These are phyloP conservation scores for Fusarium ramigenum DNA, from an alignment of 2,329 filamentous ascomycete species.

Conservation along the genomic window DNA sequence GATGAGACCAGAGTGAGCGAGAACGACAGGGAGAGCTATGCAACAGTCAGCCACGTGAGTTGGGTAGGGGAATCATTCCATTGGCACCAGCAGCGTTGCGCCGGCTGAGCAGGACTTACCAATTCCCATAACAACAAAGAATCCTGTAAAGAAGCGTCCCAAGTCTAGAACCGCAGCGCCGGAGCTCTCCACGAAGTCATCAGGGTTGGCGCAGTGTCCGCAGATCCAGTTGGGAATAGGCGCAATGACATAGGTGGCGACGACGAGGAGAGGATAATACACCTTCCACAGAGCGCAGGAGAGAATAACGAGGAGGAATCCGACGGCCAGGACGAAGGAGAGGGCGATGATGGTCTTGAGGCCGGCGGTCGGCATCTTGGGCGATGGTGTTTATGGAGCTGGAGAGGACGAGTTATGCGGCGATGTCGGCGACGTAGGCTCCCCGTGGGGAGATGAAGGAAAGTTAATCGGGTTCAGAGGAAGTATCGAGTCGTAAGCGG, in stretches of 20 bases:
- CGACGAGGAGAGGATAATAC: conserved; percentile 94
- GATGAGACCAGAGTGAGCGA: conserved; percentile 89
- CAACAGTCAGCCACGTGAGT: conserved; percentile 24
- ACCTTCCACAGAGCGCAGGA: conserved; percentile 94
- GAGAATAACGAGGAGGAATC: conserved; percentile 98
- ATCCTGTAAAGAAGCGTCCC: conserved; percentile 92
- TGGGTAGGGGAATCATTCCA: neutral
- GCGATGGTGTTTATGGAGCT: conserved; percentile 9
- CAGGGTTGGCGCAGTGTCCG: conserved; percentile 84
- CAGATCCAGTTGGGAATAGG: conserved; percentile 98
- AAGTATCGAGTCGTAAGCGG: neutral
- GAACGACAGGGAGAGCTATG: conserved; percentile 85
- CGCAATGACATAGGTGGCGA: conserved; percentile 93
- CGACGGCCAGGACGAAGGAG: conserved; percentile 98
- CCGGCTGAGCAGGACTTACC: conserved; percentile 66
- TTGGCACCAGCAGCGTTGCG: neutral
- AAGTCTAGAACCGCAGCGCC: conserved; percentile 90
- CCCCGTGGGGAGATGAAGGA: conserved; percentile 13
- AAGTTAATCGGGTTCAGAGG: neutral
- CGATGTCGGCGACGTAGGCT: conserved; percentile 12
- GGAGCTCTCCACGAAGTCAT: conserved; percentile 92
- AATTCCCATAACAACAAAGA: conserved; percentile 96
- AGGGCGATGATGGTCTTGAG: conserved; percentile 99
- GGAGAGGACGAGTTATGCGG: neutral
- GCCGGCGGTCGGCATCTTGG: conserved; percentile 78